Evolutionary conservation across 2,329 filamentous ascomycete species (phyloP).

Genomic region (Helicocarpus griseus): DNA sequence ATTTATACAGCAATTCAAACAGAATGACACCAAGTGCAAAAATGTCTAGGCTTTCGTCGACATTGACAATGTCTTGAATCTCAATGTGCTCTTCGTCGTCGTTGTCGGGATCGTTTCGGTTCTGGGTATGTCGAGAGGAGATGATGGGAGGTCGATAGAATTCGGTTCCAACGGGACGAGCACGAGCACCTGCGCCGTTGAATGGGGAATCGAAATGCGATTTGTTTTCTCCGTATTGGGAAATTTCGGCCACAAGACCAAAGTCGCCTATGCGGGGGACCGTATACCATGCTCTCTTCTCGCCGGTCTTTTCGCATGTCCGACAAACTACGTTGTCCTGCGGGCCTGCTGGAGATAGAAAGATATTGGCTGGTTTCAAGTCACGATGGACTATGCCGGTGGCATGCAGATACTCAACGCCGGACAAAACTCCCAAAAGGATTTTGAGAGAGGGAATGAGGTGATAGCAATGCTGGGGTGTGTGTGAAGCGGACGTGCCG

Average conservation of each 20-base stretch:
- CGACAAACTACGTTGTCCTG: slow-evolving; percentile 39
- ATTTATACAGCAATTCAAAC: slow-evolving; percentile 51
- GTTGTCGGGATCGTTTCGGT: background rate
- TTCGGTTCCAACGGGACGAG: slow-evolving; percentile 49
- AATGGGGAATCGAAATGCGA: slow-evolving; percentile 8
- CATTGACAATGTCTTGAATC: background rate
- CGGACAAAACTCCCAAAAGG: slow-evolving; percentile 51
- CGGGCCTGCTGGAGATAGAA: slow-evolving; percentile 44
- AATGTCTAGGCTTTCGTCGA: slow-evolving; percentile 48
- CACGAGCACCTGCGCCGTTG: slow-evolving; percentile 8
- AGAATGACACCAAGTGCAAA: slow-evolving; percentile 54
- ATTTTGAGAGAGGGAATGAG: slow-evolving; percentile 46
- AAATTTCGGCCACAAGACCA: slow-evolving; percentile 52
- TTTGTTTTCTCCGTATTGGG: slow-evolving; percentile 25
- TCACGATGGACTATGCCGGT: slow-evolving; percentile 56
- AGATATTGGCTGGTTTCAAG: slow-evolving; percentile 60
- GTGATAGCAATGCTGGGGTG: slow-evolving; percentile 53
- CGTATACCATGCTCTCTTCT: slow-evolving; percentile 26
- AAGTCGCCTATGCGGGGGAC: slow-evolving; percentile 59
- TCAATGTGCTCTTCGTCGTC: background rate
- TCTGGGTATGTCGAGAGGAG: background rate
- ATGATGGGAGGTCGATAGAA: slow-evolving; percentile 48
- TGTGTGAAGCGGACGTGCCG: slow-evolving; percentile 13
- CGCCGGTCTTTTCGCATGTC: slow-evolving; percentile 30
- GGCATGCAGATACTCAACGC: slow-evolving; percentile 55